phyloP scores from a whole-genome alignment of 257 asterid genomes.

The Sherardia arvensis region DNA sequence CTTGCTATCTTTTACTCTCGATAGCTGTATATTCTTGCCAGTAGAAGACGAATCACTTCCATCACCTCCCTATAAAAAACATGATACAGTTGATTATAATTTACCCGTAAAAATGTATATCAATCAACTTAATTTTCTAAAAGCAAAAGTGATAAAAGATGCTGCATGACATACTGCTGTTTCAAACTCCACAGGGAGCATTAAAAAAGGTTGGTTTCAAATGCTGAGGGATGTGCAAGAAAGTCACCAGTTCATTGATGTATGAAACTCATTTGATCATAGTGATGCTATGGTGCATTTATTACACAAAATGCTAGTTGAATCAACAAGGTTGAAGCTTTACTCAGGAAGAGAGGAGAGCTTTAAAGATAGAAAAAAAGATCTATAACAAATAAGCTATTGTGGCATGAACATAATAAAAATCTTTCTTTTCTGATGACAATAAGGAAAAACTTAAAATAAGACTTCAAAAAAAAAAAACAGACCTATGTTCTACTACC shows the following conservation, averaged over 20 bases:
- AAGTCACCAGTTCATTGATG: not conserved
- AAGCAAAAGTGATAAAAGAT: not conserved
- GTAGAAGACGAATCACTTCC: constrained; percentile 34
- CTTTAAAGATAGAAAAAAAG: too few relatives aligned
- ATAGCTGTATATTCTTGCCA: constrained; percentile 22
- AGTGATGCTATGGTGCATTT: not conserved
- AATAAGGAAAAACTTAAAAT: not conserved
- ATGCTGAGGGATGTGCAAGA: too few relatives aligned
- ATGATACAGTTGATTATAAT: not conserved
- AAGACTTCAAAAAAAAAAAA: not conserved
- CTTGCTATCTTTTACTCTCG: constrained; percentile 27
- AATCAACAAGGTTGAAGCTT: not conserved
- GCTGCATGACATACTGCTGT: not conserved
- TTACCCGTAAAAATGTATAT: not conserved
- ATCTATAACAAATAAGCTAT: not conserved
- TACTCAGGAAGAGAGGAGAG: not conserved
- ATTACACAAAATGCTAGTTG: not conserved
- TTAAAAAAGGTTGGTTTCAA: too few relatives aligned
- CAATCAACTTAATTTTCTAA: not conserved
- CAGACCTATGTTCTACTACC: not conserved
- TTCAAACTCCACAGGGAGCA: not conserved
- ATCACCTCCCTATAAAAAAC: constrained; percentile 40
- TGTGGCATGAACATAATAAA: not conserved
- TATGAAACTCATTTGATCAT: not conserved
- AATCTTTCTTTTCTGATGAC: not conserved